Percentiles rank a stretch among this genome's conserved stretches.
Conservation (phyloP, 2,329 filamentous ascomycete species). For the Elsinoe australis region DNA sequence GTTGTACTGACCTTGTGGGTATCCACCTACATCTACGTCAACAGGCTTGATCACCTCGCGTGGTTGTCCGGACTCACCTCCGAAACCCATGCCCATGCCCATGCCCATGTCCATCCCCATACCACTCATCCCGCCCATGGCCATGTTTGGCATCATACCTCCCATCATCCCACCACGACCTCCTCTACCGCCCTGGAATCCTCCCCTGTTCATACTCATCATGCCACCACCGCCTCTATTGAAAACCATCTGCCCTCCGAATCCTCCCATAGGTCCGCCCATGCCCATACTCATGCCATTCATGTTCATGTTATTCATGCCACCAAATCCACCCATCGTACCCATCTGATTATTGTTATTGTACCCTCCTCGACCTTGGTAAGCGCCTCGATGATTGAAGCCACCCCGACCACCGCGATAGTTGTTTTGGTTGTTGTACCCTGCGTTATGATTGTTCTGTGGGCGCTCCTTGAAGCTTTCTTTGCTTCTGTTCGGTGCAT, state of each 20-base stretch:
- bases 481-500: slow-evolving; percentile 62
- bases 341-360: slow-evolving; percentile 20
- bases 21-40: slow-evolving; percentile 48
- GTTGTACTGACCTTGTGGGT: slow-evolving; percentile 62
- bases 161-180: slow-evolving; percentile 49
- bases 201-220: slow-evolving; percentile 18
- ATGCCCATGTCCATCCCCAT: slow-evolving; percentile 38
- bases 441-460: slow-evolving; percentile 33
- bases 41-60: too few relatives aligned
- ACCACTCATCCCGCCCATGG: slow-evolving; percentile 33
- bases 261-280: slow-evolving; percentile 9
- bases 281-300: slow-evolving; percentile 20
- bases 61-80: slow-evolving; percentile 33
- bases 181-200: slow-evolving; percentile 24
- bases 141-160: slow-evolving; percentile 26
- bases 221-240: slow-evolving; percentile 20
- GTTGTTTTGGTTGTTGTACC: slow-evolving; percentile 34
- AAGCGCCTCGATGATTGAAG: slow-evolving; percentile 26
- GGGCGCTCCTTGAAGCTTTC: slow-evolving; percentile 56
- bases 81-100: slow-evolving; percentile 38
- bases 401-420: slow-evolving; percentile 32
- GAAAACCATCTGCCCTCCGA: slow-evolving; percentile 16
- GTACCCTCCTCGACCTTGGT: slow-evolving; percentile 20
- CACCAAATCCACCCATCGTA: slow-evolving; percentile 21
- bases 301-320: slow-evolving; percentile 33